phyloP scores from a whole-genome alignment of 495 filamentous ascomycete species.

The Thozetella sp. region DNA sequence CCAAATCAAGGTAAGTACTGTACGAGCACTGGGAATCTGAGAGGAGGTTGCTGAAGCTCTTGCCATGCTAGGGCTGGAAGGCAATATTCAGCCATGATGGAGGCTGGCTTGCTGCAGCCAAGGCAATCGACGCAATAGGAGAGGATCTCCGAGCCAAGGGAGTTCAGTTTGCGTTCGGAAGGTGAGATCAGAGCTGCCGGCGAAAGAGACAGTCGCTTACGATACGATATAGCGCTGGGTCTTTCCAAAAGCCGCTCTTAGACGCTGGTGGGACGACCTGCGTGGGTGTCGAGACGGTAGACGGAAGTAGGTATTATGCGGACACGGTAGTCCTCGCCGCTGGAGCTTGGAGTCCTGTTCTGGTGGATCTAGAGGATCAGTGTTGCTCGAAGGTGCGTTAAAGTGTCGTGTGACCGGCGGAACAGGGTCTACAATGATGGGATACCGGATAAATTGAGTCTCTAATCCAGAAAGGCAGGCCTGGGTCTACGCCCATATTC shows the following conservation, averaged over 20 bases:
- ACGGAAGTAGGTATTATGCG: conserved; percentile 30
- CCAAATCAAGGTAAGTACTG: conserved; percentile 15
- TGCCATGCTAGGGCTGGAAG: conserved; percentile 20
- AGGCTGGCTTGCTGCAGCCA: conserved; percentile 21
- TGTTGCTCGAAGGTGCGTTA: conserved; percentile 22
- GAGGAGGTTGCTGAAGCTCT: conserved; percentile 2
- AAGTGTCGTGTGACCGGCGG: too few species aligned
- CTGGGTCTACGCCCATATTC: conserved; percentile 57
- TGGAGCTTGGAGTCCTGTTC: conserved; percentile 33
- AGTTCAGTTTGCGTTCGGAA: conserved; percentile 20
- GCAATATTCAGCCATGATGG: conserved; percentile 23
- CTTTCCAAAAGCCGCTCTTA: conserved; percentile 1
- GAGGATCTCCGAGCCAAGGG: conserved; percentile 16
- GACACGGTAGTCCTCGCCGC: conserved; percentile 32
- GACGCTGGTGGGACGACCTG: conserved; percentile 17
- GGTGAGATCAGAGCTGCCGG: too few species aligned
- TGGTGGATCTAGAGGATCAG: conserved; percentile 35
- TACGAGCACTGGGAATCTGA: not conserved
- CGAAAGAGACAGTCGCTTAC: too few species aligned
- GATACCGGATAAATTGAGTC: not conserved
- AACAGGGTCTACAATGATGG: conserved; percentile 5
- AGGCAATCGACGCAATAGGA: conserved; percentile 22
- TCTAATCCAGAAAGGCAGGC: conserved; percentile 22
- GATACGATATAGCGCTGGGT: conserved; percentile 22
- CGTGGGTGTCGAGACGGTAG: conserved; percentile 29